phyloP scores from a whole-genome alignment of 2,329 filamentous ascomycete genomes.

The Pyricularia grisea region DNA sequence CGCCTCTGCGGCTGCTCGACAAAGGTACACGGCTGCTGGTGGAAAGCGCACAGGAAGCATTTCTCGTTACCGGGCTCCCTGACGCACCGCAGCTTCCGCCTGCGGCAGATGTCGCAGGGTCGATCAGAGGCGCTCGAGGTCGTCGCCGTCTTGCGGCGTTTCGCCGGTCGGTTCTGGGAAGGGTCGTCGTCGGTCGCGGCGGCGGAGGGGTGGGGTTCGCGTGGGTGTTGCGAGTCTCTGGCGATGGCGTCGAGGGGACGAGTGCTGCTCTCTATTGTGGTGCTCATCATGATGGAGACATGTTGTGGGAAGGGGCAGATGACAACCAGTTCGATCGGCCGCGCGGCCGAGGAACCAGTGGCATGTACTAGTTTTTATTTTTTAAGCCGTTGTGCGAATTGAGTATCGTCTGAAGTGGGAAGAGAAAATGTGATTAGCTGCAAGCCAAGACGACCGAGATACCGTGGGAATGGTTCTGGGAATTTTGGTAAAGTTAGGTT shows the following conservation, averaged over 20 bases:
- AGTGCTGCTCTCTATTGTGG: background rate
- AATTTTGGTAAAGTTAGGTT: too few species aligned
- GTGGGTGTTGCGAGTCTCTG: background rate
- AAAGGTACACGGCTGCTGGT: slow-evolving; percentile 59
- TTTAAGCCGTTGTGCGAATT: background rate
- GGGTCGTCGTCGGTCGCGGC: background rate
- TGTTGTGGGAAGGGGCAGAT: background rate
- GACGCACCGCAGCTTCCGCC: slow-evolving; percentile 57
- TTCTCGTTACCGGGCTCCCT: slow-evolving; percentile 47
- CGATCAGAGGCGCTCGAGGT: slow-evolving; percentile 17
- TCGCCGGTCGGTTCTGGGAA: background rate
- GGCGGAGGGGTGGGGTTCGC: background rate
- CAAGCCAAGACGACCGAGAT: background rate
- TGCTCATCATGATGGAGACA: background rate
- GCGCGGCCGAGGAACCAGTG: background rate
- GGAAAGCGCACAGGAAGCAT: slow-evolving; percentile 57
- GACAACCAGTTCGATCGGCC: background rate
- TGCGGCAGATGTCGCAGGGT: slow-evolving; percentile 56
- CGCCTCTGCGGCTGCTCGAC: slow-evolving; percentile 49
- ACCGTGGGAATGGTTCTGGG: background rate
- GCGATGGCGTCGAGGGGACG: background rate
- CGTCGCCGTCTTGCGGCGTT: background rate
- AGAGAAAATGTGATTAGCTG: background rate
- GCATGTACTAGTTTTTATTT: background rate
- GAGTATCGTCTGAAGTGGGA: background rate